Evolutionary conservation across 441 rosid species (phyloP), one percentile per base, ranked within the genome.

Genomic region (Heliophila coronopifolia): DNA sequence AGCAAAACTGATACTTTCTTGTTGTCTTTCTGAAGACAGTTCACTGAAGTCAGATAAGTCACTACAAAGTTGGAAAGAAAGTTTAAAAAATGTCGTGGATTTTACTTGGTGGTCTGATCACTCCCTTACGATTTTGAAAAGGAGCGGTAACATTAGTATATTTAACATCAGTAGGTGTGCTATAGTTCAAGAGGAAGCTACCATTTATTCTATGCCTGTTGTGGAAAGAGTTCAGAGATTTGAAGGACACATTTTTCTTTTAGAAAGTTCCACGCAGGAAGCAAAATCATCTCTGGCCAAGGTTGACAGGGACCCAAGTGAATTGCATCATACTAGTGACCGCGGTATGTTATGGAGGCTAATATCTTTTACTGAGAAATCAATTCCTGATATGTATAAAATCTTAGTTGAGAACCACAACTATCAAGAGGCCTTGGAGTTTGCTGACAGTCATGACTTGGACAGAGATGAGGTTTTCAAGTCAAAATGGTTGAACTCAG

Each of bases 31-130:
- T 9, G 54, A 58, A 50, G 81, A 58, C 43, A 66, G 60, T 8
- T 63, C 72, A 30, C 60, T 40, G 51, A 61, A 56, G 40, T 45
- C 59, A 24, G 66, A 65, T 66, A 67, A 55, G 31, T 39, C 31
- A 44, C 30, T 69, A 28, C 25, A 46, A 46, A 17, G n/a, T 17
- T 46, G 10, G 16, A 46, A 46, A 55, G 78, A 76, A 38, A 46
- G 54, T 66, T 64, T 81, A 38, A 64, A 61, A 47, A 79, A 73
- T 63, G 59, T 70, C 41, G 65, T 65, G 39, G 99, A 92, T 66
- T 83, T 92, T 52, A 73, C 95, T 46, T 92, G 97, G 99, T 92
- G 97, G 97, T 85, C 92, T 52, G 89, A 81, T 56, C 79, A 80
- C 14, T 41, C 80, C 65, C 65, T 92, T 66, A 47, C 84, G 59